Base-by-base conservation (phyloP, 2,329 filamentous ascomycete species). In the Aspergillus alliaceus region DNA sequence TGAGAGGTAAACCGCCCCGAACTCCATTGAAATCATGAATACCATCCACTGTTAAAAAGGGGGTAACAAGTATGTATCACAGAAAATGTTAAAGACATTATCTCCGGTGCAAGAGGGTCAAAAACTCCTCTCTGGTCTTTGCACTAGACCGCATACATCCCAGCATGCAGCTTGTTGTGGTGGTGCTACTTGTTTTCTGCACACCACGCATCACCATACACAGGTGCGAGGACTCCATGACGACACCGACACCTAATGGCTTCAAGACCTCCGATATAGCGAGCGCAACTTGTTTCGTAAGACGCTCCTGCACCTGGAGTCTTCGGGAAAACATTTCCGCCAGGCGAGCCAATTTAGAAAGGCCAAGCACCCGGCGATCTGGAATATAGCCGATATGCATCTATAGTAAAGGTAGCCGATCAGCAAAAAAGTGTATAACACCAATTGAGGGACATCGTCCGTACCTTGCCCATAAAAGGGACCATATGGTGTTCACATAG, bases 171-270 rank as follows among this genome's bases (percentile, higher is more conserved):
- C 92, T 97, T 18, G 95, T 99, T 35, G 96, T 95, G 6, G 95
- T 98, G 18, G 85, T 89, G 51, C 90, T 88, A 39, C 83, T 85
- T 0, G 91, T 92, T 82, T 99, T 97, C 73, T 97, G 86, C 9
- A 99, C 93, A n/a, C 95, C 95, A 47, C 95, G 86, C 93, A 97
- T 98, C 15, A 96, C 92, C 93, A 98, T 99, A 81, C 95, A 99
- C 47, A 98, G 80, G 77, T 99, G 95, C 69, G 87, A 93, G 14
- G 91, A 96, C 72, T 99, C 95, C 89, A 99, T 96, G 58, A 99
- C 93, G 2, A 99, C 95, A 20, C 91, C 93, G 2, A 99, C 93
- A 47, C 95, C 95, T 71, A 96, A 91, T 2, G 95, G 95, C 73
- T 96, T 90, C 48, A 99, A 82, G 12, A 98, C 88, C 70, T 98